phyloP scores from a whole-genome alignment of 192 early-diverging fungal genomes.

The Backusella macrospora region DNA sequence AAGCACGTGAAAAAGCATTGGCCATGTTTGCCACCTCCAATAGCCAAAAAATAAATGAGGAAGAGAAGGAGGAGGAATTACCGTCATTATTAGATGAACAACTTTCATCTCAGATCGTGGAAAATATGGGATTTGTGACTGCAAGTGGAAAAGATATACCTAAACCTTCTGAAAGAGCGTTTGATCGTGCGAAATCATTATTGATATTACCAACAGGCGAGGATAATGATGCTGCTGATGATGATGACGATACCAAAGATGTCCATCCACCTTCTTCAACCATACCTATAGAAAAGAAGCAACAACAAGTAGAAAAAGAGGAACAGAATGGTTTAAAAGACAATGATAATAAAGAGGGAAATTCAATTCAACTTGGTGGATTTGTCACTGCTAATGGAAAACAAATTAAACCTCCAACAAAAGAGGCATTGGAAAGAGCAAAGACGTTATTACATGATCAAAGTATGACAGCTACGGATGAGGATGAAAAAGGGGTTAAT shows the following conservation, averaged over 20 bases:
- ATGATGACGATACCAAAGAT: background rate
- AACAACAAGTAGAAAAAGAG: background rate
- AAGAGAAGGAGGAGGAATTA: background rate
- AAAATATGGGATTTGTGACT: background rate
- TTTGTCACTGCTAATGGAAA: constrained; percentile 3
- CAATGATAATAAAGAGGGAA: background rate
- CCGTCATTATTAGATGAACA: background rate
- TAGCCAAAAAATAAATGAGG: background rate
- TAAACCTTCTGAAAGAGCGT: background rate
- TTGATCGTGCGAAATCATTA: background rate
- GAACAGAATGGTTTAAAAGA: background rate
- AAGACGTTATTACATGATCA: background rate
- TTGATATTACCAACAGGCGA: background rate
- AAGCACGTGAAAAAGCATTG: no score
- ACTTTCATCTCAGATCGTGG: background rate
- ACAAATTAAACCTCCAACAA: background rate
- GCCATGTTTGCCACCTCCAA: background rate
- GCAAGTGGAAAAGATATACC: background rate
- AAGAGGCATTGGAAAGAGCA: background rate
- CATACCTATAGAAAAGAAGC: background rate
- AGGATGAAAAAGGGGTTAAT: background rate
- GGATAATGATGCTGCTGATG: background rate
- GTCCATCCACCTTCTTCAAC: no score
- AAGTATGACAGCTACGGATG: background rate
- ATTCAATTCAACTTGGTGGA: background rate